These are phyloP conservation scores for Thermochaetoides dissita DNA, from an alignment of 2,329 filamentous ascomycete genomes.

Conservation along the genomic window DNA sequence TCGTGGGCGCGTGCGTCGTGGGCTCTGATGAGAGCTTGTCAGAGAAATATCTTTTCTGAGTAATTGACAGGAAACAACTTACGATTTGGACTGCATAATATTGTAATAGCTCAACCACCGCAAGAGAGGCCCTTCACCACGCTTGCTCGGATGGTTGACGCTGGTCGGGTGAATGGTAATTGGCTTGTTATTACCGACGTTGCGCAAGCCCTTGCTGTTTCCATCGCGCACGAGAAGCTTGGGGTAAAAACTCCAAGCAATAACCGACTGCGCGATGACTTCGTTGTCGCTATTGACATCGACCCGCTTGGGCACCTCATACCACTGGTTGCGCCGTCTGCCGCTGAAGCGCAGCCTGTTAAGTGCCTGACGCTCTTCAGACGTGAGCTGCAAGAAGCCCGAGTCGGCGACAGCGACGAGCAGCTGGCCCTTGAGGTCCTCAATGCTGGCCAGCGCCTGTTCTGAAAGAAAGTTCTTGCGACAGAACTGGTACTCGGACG, in stretches of 20 bases:
- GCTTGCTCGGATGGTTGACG: constrained; percentile 59
- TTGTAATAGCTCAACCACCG: constrained; percentile 91
- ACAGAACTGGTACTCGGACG: constrained; percentile 79
- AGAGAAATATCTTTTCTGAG: background rate
- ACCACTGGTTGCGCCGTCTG: constrained; percentile 56
- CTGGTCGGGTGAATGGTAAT: constrained; percentile 79
- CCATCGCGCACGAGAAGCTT: constrained; percentile 71
- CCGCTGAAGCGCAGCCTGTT: constrained; percentile 53
- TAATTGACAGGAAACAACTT: constrained; percentile 22
- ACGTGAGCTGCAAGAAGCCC: constrained; percentile 62
- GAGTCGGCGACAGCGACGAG: constrained; percentile 74
- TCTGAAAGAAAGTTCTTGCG: constrained; percentile 84
- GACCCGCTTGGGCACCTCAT: constrained; percentile 63
- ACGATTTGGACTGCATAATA: constrained; percentile 84
- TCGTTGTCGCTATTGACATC: constrained; percentile 72
- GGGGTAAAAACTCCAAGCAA: constrained; percentile 91
- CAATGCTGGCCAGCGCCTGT: constrained; percentile 82
- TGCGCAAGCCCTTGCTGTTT: constrained; percentile 65
- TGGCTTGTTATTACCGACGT: constrained; percentile 81
- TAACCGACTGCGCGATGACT: constrained; percentile 61
- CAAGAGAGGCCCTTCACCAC: constrained; percentile 28
- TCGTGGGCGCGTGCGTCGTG: constrained; percentile 50
- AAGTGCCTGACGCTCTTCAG: constrained; percentile 56
- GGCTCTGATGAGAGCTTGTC: background rate
- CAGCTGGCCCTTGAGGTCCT: constrained; percentile 88